phyloP scores from a whole-genome alignment of 306 rosid species.

The Pyrus betulifolia region DNA sequence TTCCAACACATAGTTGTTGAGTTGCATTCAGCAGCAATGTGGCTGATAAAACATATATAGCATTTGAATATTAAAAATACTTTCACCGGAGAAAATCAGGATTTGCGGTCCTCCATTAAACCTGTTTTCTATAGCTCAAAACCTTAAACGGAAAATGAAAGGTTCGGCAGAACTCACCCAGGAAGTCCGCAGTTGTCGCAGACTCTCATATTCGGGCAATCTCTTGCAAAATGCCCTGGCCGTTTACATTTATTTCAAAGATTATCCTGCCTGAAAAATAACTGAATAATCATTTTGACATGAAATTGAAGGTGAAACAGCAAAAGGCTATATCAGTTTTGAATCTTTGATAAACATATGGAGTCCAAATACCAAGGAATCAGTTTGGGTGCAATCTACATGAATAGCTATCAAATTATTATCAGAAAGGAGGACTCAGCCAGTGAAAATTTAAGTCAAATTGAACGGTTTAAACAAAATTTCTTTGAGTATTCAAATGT shows the following conservation, averaged over 20 bases:
- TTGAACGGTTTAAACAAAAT: neutral
- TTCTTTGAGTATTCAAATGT: neutral
- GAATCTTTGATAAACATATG: neutral
- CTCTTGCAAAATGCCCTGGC: constrained; percentile 25
- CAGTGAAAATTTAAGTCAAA: neutral
- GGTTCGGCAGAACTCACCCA: constrained; percentile 11
- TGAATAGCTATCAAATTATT: neutral
- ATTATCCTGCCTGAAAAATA: constrained; percentile 7
- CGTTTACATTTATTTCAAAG: constrained; percentile 20
- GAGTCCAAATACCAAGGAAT: neutral
- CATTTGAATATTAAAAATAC: neutral
- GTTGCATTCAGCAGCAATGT: too few relatives aligned
- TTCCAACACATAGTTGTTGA: too few relatives aligned
- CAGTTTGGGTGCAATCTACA: neutral
- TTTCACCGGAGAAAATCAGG: neutral
- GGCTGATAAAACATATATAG: too few relatives aligned
- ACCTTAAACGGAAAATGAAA: neutral
- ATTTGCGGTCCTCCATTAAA: neutral
- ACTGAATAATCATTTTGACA: neutral
- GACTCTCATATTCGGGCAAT: constrained; percentile 12
- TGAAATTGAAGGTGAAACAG: neutral
- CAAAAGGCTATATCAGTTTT: neutral
- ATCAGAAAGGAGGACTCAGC: neutral
- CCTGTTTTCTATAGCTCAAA: neutral
- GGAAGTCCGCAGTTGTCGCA: constrained; percentile 24